A percentile compares a stretch with the other conserved stretches of the same genome.
These are phyloP conservation scores for Asterophora lycoperdoides DNA, from an alignment of 768 basidiomycete species.

Conservation along the genomic window DNA sequence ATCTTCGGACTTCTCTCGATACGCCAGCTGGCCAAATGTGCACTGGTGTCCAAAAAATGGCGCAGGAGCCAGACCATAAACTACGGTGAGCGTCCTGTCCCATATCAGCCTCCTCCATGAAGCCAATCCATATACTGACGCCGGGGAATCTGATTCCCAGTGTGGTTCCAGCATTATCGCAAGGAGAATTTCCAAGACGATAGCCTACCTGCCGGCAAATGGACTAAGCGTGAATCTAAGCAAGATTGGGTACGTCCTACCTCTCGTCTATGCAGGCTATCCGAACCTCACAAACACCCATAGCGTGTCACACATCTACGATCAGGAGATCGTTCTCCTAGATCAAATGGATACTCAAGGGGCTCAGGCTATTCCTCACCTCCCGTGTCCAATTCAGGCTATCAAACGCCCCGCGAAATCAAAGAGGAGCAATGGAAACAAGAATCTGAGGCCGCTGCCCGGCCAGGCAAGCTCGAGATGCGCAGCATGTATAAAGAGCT, in stretches of 20 bases:
- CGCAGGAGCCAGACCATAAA: slow-evolving; percentile 85
- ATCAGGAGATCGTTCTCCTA: slow-evolving; percentile 40
- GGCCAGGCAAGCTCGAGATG: slow-evolving; percentile 80
- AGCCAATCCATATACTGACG: background rate
- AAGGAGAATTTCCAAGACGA: slow-evolving; percentile 84
- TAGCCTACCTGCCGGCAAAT: slow-evolving; percentile 75
- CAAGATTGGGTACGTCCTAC: slow-evolving; percentile 72
- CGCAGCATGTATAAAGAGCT: slow-evolving; percentile 89
- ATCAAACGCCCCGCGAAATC: slow-evolving; percentile 74
- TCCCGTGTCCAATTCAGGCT: slow-evolving; percentile 43
- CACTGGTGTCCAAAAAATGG: slow-evolving; percentile 85
- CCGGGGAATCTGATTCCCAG: slow-evolving; percentile 32
- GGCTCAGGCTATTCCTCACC: slow-evolving; percentile 50
- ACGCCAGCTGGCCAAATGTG: slow-evolving; percentile 68
- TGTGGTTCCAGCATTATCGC: slow-evolving; percentile 92
- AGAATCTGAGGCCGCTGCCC: slow-evolving; percentile 46
- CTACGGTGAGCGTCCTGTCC: slow-evolving; percentile 54
- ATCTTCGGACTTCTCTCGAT: slow-evolving; percentile 65
- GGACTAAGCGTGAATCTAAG: slow-evolving; percentile 93
- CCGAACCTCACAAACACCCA: slow-evolving; percentile 2
- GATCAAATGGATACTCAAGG: slow-evolving; percentile 30
- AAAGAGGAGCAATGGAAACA: slow-evolving; percentile 73
- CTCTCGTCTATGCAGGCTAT: background rate
- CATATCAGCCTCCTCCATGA: no score
- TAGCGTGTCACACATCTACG: slow-evolving; percentile 53